A percentile compares a stretch with the other conserved stretches of the same genome.
These are phyloP conservation scores for Boletus sp. DNA, from an alignment of 1,284 basidiomycete species.

Conservation along the genomic window DNA sequence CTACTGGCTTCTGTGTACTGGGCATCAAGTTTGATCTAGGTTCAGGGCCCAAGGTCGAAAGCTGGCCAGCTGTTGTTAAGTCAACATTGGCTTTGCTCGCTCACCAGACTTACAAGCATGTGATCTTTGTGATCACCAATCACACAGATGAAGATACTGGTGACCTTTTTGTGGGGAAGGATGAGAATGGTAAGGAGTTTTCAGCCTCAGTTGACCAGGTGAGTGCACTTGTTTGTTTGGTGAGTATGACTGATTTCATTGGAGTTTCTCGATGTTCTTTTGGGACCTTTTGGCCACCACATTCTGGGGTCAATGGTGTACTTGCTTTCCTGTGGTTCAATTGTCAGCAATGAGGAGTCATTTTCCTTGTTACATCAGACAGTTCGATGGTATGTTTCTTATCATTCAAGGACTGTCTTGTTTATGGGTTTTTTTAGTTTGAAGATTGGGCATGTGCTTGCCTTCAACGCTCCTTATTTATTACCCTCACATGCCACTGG, in stretches of 20 bases:
- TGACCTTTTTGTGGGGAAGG: not conserved
- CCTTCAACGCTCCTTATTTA: not conserved
- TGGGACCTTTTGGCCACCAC: not conserved
- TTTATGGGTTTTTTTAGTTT: not conserved
- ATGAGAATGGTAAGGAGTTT: not conserved
- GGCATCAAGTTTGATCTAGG: not conserved
- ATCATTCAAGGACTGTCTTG: not conserved
- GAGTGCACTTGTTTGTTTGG: not conserved
- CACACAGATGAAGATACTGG: not conserved
- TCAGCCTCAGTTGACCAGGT: not conserved
- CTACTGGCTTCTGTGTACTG: not conserved
- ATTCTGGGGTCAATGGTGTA: not conserved
- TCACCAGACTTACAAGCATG: not conserved
- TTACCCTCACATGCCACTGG: not conserved
- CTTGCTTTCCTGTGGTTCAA: not conserved
- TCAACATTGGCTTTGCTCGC: not conserved
- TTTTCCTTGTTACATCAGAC: not conserved
- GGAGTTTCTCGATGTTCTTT: not conserved
- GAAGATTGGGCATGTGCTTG: not conserved
- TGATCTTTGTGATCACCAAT: not conserved
- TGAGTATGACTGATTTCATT: not conserved
- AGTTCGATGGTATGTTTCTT: not conserved
- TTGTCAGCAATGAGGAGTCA: not conserved
- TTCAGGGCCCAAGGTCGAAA: not conserved
- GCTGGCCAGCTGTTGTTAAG: not conserved